These are phyloP conservation scores for Lyophyllum semitale DNA, from an alignment of 768 basidiomycete genomes.

Conservation along the genomic window DNA sequence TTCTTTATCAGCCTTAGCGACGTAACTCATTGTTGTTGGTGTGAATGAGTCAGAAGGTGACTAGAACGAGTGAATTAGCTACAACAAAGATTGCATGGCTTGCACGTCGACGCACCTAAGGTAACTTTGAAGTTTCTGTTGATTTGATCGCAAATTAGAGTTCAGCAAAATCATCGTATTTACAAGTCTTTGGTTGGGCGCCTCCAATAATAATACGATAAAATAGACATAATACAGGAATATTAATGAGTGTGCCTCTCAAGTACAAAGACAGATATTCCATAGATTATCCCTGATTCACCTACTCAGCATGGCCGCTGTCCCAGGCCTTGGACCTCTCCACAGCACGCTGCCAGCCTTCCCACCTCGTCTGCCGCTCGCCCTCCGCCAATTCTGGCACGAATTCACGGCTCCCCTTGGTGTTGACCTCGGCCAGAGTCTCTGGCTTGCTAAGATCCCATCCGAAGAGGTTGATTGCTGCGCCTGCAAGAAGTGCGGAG, in stretches of 20 bases:
- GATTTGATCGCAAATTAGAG: slow-evolving; percentile 39
- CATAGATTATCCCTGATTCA: no score
- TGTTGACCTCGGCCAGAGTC: slow-evolving; percentile 85
- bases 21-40: slow-evolving; percentile 84
- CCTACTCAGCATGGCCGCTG: slow-evolving; percentile 41
- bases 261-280: no score
- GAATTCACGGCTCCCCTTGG: slow-evolving; percentile 76
- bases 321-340: slow-evolving; percentile 86
- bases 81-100: background rate
- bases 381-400: slow-evolving; percentile 51
- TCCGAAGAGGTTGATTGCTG: slow-evolving; percentile 84
- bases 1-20: slow-evolving; percentile 98
- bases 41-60: slow-evolving; percentile 81
- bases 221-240: slow-evolving; percentile 1
- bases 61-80: slow-evolving; percentile 31
- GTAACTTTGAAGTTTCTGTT: slow-evolving; percentile 37
- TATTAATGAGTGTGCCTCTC: no score
- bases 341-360: slow-evolving; percentile 87
- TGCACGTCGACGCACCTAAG: slow-evolving; percentile 40
- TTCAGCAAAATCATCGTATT: slow-evolving; percentile 21
- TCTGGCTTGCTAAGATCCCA: slow-evolving; percentile 89
- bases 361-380: slow-evolving; percentile 66
- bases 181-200: slow-evolving; percentile 6
- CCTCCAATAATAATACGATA: background rate
- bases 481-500: slow-evolving; percentile 90